Evolutionary conservation across 2,329 filamentous ascomycete species (phyloP).

Genomic region (Penicillium hordei): DNA sequence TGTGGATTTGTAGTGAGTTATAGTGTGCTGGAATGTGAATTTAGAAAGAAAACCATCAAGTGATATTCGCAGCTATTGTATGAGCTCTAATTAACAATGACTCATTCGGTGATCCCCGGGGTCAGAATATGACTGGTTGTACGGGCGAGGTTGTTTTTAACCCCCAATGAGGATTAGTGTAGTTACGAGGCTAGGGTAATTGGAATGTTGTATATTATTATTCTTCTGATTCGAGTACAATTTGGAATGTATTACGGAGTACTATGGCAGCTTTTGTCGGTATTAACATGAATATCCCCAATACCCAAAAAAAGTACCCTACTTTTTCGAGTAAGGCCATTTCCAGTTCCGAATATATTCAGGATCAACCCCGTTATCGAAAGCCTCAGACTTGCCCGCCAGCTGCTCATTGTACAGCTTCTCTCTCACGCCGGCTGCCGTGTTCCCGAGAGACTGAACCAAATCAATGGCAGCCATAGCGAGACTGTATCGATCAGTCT

Average conservation of each 20-base stretch:
- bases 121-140: neutral
- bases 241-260: neutral
- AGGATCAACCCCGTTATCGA: constrained; percentile 69
- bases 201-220: neutral
- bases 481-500: constrained; percentile 73
- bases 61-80: neutral
- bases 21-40: neutral
- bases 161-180: neutral
- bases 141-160: too few relatives aligned
- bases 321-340: constrained; percentile 53
- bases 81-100: neutral
- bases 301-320: neutral
- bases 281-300: neutral
- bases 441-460: constrained; percentile 63
- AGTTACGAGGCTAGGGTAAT: neutral
- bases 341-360: constrained; percentile 64
- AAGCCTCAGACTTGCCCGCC: constrained; percentile 62
- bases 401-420: constrained; percentile 65
- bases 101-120: neutral
- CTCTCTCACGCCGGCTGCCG: constrained; percentile 62
- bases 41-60: neutral
- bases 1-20: neutral
- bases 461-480: constrained; percentile 75
- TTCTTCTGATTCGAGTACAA: neutral
- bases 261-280: neutral